Percentiles rank a stretch among this genome's conserved stretches.
phyloP scores from a whole-genome alignment of 257 asterid species.

The Pogostemon cablin region DNA sequence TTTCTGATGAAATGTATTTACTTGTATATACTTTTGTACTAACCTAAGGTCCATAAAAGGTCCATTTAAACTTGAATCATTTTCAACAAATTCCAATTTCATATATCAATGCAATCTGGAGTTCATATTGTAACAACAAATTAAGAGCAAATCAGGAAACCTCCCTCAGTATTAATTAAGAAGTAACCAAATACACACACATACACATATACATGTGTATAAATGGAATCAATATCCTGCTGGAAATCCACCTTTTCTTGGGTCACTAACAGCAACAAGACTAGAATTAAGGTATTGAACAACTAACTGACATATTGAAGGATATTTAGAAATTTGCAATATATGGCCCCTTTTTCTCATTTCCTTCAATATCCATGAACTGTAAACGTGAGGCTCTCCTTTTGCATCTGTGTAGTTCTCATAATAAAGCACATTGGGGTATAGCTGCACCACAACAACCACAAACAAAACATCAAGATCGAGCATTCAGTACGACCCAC shows the following conservation, averaged over 20 bases:
- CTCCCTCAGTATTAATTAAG: background rate
- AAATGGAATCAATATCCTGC: conserved; percentile 26
- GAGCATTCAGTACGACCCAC: no score
- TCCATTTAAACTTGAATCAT: no score
- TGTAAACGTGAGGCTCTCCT: background rate
- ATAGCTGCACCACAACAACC: conserved; percentile 19
- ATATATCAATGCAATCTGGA: no score
- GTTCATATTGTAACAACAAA: no score
- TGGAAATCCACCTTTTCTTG: conserved; percentile 33
- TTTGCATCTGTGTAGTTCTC: background rate
- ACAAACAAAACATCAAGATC: no score
- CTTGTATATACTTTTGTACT: no score
- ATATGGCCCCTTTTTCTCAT: conserved; percentile 30
- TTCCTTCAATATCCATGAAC: background rate
- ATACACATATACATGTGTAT: background rate
- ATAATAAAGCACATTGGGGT: conserved; percentile 28
- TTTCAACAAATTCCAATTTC: no score
- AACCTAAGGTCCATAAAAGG: no score
- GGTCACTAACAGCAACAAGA: conserved; percentile 33
- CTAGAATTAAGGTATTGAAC: conserved; percentile 26
- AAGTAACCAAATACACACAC: background rate
- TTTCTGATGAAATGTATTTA: no score
- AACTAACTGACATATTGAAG: conserved; percentile 30
- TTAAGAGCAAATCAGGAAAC: no score
- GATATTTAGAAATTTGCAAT: background rate